Conservation (phyloP, 352 stramenopile genomes). For the Globisporangium cederbergense region DNA sequence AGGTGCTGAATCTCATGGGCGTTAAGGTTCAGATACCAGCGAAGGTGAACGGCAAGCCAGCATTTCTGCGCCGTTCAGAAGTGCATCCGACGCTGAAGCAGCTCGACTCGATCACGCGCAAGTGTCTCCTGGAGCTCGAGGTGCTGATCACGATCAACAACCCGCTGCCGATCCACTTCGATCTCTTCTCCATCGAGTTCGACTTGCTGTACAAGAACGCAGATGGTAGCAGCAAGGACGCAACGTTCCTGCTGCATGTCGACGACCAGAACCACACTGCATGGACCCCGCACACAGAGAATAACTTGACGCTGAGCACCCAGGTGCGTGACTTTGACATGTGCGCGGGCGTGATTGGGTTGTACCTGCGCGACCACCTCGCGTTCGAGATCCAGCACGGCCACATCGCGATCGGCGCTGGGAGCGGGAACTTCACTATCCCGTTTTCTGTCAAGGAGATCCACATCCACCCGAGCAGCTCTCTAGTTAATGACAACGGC, state of each 20-base stretch:
- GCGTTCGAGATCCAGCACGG: conserved; percentile 66
- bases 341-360: conserved; percentile 57
- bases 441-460: conserved; percentile 69
- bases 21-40: conserved; percentile 57
- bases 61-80: conserved; percentile 58
- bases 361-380: conserved; percentile 65
- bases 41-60: conserved; percentile 70
- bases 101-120: conserved; percentile 65
- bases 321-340: conserved; percentile 55
- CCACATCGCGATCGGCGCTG: conserved; percentile 48
- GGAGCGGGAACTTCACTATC: conserved; percentile 66
- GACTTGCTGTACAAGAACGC: conserved; percentile 61
- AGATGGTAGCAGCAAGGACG: conserved; percentile 13
- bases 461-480: conserved; percentile 44
- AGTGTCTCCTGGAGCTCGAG: conserved; percentile 66
- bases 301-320: conserved; percentile 56
- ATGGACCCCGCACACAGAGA: conserved; percentile 62
- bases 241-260: conserved; percentile 46
- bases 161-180: conserved; percentile 71
- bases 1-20: conserved; percentile 63
- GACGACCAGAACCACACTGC: conserved; percentile 44
- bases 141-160: conserved; percentile 78
- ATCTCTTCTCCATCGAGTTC: conserved; percentile 65
- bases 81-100: conserved; percentile 67
- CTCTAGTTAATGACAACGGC: not conserved